phyloP scores from a whole-genome alignment of 192 early-diverging fungal genomes.

The Pilaira anomala region DNA sequence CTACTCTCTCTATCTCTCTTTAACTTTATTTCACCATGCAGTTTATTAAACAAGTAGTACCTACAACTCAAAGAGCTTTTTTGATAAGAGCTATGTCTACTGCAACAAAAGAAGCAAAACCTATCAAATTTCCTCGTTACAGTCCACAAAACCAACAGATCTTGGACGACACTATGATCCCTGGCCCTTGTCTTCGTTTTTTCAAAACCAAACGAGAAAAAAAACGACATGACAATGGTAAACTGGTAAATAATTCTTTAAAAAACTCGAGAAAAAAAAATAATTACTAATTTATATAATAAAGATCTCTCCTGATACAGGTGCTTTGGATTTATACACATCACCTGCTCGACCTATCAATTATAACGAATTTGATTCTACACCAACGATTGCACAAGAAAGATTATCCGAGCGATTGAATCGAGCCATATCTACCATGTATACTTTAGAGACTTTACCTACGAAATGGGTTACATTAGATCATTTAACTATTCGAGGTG shows the following conservation, averaged over 20 bases:
- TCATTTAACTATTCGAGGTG: conserved; percentile 14
- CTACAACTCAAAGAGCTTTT: no score
- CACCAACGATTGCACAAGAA: conserved; percentile 35
- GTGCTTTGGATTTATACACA: conserved; percentile 11
- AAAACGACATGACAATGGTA: conserved; percentile 1
- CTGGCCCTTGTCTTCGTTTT: conserved; percentile 16
- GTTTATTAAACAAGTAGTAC: no score
- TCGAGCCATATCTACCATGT: conserved; percentile 28
- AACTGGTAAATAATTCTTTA: not conserved
- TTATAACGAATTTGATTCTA: conserved; percentile 23
- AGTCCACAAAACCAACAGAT: conserved; percentile 3
- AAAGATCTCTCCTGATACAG: conserved; percentile 6
- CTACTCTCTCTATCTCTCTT: no score
- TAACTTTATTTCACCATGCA: no score
- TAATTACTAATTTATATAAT: not conserved
- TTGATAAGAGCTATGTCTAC: no score
- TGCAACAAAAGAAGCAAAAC: no score
- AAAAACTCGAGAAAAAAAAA: not conserved
- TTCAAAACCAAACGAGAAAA: conserved; percentile 21
- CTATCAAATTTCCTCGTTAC: not conserved
- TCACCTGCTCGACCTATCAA: conserved; percentile 18
- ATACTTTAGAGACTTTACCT: conserved; percentile 26
- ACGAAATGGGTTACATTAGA: conserved; percentile 19
- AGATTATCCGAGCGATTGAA: conserved; percentile 30
- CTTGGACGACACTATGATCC: conserved; percentile 26